phyloP scores from a whole-genome alignment of 352 stramenopile species.

The Blastocystis hominis region DNA sequence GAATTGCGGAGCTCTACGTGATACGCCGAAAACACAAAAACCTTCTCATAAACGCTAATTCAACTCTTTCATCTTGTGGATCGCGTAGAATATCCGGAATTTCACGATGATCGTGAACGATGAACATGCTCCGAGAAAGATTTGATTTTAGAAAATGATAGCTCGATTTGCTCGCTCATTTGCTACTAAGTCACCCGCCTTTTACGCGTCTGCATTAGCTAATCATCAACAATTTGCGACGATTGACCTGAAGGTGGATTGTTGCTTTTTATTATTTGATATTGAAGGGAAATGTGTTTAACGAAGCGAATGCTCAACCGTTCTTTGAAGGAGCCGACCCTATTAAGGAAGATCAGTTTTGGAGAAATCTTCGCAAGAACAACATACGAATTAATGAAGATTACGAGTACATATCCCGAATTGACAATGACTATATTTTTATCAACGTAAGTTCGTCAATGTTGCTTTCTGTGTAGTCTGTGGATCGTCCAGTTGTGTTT shows the following conservation, averaged over 20 bases:
- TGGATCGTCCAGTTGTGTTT: not conserved
- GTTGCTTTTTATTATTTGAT: not conserved
- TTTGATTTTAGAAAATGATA: not conserved
- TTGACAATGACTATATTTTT: slow-evolving; percentile 31
- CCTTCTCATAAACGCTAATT: slow-evolving; percentile 10
- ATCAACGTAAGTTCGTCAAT: not conserved
- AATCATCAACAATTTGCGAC: slow-evolving; percentile 28
- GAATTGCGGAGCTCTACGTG: slow-evolving; percentile 19
- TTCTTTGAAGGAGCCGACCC: not conserved
- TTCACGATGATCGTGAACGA: slow-evolving; percentile 29
- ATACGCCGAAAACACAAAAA: not conserved
- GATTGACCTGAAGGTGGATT: not conserved
- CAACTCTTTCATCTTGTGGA: slow-evolving; percentile 18
- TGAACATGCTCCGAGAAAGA: not conserved
- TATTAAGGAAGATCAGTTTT: not conserved
- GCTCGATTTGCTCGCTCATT: not conserved
- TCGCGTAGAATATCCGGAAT: slow-evolving; percentile 24
- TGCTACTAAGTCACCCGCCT: not conserved
- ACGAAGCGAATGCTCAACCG: not conserved
- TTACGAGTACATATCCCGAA: not conserved
- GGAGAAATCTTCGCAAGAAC: slow-evolving; percentile 25
- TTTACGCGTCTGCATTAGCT: not conserved
- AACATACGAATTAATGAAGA: slow-evolving; percentile 1
- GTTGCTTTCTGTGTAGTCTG: not conserved
- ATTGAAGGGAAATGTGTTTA: slow-evolving; percentile 20